Conservation (phyloP, 2,329 filamentous ascomycete genomes). For the Trichoderma afroharzianum region DNA sequence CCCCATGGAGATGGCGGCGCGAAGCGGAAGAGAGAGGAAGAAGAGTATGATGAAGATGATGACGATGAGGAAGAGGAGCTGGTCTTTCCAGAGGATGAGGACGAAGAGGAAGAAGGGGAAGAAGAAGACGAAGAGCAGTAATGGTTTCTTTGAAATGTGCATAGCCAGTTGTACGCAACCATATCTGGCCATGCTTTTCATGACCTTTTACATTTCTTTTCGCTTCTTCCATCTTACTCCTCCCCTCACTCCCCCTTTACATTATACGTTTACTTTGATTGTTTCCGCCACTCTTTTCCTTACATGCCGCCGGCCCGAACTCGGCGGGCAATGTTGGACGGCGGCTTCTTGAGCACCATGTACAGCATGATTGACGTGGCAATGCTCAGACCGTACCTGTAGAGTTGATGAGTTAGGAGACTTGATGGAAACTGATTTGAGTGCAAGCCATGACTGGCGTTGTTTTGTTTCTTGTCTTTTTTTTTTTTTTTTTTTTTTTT, state of each 20-base stretch:
- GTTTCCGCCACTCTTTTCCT: background rate
- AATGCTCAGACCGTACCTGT: conserved; percentile 77
- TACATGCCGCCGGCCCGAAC: conserved; percentile 77
- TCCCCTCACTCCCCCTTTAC: background rate
- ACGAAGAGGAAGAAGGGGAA: background rate
- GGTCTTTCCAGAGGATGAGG: conserved; percentile 10
- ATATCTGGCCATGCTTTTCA: background rate
- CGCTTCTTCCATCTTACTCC: background rate
- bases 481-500: no score
- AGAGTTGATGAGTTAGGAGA: background rate
- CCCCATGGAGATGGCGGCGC: conserved; percentile 17
- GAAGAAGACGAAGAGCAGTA: conserved; percentile 27
- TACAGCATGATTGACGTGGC: conserved; percentile 94
- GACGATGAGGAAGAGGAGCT: background rate
- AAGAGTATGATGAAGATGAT: conserved; percentile 15
- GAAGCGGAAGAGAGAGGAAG: conserved; percentile 34
- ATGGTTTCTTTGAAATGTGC: background rate
- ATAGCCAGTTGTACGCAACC: conserved; percentile 23
- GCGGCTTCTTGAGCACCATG: conserved; percentile 88
- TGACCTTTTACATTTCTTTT: background rate
- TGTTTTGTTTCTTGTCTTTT: background rate
- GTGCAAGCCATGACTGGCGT: background rate
- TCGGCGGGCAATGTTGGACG: conserved; percentile 66
- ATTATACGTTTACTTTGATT: background rate
- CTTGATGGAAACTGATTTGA: background rate